Base-by-base conservation (phyloP, 108 stramenopile genomes). In the Schizochytrium sp. region DNA sequence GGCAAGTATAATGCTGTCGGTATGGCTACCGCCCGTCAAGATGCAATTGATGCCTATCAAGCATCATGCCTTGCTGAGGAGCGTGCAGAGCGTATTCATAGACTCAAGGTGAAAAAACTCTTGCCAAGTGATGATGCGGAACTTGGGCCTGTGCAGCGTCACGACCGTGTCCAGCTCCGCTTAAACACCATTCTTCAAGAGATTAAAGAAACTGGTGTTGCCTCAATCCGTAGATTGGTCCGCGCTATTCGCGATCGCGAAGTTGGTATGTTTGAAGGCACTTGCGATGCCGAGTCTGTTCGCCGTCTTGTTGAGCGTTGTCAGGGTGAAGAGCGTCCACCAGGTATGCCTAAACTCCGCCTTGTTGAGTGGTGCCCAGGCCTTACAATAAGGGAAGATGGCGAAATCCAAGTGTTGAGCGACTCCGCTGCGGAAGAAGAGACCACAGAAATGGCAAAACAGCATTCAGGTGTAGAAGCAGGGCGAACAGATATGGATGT, bases 1-100 rank as follows among this genome's bases (percentile, higher is more conserved):
- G 64, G 64, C 64, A 69, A 69, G 28, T 69, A 69, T 3, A 69
- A 69, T 44, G 64, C 64, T 44, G 64, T 69, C 19, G 64, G 19
- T 12, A 8, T 69, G 42, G 28, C 28, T 44, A 28, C 64, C 19
- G 64, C 64, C 64, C 8, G 3, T 44, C 42, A 69, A 69, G 28
- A 38, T 38, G 64, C 12, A 7, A 38, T 7, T 8, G 15, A 7
- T 2, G 5, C 10, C 42, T 69, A 69, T 44, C 7, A 44, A 38
- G 44, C 40, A 7, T 69, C 64, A 8, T 38, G 40, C 5, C 64
- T 69, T 0, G 64, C 64, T 38, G 42, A 44, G 2, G 64, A 69
- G 64, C 64, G 64, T 7, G 15, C 10, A 8, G 12, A 38, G 64
- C 64, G 64, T 44, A 44, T 69, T 7, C 42, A 69, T 8, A 7